Evolutionary conservation across 108 stramenopile species (phyloP), one percentile per base, ranked within the genome.

Genomic region (Chaetoceros tenuissimus): DNA sequence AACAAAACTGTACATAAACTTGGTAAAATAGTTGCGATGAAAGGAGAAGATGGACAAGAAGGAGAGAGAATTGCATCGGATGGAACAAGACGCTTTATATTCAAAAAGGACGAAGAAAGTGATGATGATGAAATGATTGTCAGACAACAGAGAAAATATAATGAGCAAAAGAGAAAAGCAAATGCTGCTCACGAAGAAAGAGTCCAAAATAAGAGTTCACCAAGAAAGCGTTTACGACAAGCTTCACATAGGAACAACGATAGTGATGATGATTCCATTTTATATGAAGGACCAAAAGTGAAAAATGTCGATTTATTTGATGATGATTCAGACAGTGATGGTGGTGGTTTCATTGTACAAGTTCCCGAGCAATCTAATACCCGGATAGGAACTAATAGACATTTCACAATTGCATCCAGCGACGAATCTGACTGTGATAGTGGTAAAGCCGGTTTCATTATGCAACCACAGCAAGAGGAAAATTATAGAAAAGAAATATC

Each of bases 1-100:
- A 89, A 85, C 62, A 70, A 82, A 46, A 65, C 65, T 47, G 55
- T 77, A 48, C 53, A 64, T 40, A 55, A 69, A 28, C 64, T 67
- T 55, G 60, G 71, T 16, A 64, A 58, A 43, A 46, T 71, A 31
- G 59, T 50, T 26, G 69, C 18, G 34, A 24, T 40, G 62, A 28
- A 47, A 48, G 28, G 48, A 24, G 30, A 55, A 48, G 21, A 49
- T 19, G 43, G 68, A 53, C 3, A 40, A 13, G 51, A 22, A 24
- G 69, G 67, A 24, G 62, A 68, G 22, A 27, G 50, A 3, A 68
- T 68, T 28, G 72, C 76, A 24, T 74, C 70, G 2, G 82, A 78
- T 52, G 25, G 66, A 19, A 67, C 57, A 2, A 54, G 54, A 0
- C 72, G 75, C 1, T 63, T 79, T 21, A 59, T 79, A 30, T 68